Base-by-base conservation (phyloP, 2,329 filamentous ascomycete genomes). In the Curvularia lunata region DNA sequence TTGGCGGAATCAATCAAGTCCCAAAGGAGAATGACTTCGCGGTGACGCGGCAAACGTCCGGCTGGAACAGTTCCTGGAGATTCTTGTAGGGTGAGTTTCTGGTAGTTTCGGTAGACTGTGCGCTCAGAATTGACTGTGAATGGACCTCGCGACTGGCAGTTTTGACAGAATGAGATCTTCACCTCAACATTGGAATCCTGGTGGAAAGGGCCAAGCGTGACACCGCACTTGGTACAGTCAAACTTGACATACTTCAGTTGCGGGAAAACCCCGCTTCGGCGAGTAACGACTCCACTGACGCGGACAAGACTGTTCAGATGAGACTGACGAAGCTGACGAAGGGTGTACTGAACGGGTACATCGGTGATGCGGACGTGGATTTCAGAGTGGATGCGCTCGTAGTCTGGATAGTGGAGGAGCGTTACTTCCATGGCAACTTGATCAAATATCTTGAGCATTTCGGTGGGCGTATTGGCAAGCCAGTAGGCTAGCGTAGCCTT, bases 231-330 rank as follows among this genome's bases (percentile, higher is more conserved):
- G 57, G 84, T 87, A 79, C 95, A 99, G 80, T 97, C 91, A 73
- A 99, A 98, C 80, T 97, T 97, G 80, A 99, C 91, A 77, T 98
- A 97, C 78, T 98, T 98, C 60, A 99, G 83, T 80, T 99, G 95
- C 3, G 95, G 95, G 76, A 99, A 99, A 47, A 99, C 96, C 54
- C 95, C 95, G 25, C 89, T 96, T 66, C 95, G 87, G 63, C 95
- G 88, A 32, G 95, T 99, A 27, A 99, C 95, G 4, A 99, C 95
- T 66, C 95, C 95, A 68, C 90, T 93, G 53, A 99, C 95, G 52
- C 94, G 89, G 38, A 99, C 91, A 42, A 99, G 84, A 70, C 93
- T 97, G 83, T 99, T 99, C 58, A 99, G 85, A 73, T 99, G 96
- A 4, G 90, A 92, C 79, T 99, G 95, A 59, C 95, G 91, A 43